Evolutionary conservation across 2,329 filamentous ascomycete genomes (phyloP).

Genomic region (Escovopsis weberi): DNA sequence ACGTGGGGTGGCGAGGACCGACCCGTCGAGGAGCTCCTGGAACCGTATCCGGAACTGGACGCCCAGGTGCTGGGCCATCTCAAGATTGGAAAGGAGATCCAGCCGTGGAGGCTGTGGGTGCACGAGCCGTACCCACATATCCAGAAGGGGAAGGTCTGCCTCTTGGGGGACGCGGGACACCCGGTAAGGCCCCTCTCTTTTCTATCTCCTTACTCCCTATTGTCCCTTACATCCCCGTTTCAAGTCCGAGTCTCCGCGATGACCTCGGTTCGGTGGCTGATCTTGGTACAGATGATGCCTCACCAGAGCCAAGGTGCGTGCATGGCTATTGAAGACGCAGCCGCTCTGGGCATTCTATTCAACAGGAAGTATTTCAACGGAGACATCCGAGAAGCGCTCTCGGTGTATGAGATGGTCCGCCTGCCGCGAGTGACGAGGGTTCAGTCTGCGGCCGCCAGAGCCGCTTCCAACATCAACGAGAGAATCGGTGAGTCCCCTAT

Average conservation of each 20-base stretch:
- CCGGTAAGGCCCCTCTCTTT: conserved; percentile 26
- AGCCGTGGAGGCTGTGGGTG: conserved; percentile 49
- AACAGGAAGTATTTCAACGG: conserved; percentile 30
- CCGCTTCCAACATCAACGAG: conserved; percentile 47
- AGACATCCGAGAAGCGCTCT: conserved; percentile 31
- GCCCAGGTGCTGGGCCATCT: conserved; percentile 41
- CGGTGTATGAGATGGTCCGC: conserved; percentile 37
- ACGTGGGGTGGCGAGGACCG: conserved; percentile 40
- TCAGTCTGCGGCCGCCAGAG: conserved; percentile 41
- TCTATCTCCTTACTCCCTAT: not conserved
- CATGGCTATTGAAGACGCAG: conserved; percentile 54
- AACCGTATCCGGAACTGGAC: conserved; percentile 46
- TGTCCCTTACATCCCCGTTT: not conserved
- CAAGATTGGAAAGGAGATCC: conserved; percentile 45
- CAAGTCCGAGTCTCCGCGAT: too few species aligned
- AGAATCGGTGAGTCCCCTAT: conserved; percentile 32
- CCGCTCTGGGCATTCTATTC: conserved; percentile 47
- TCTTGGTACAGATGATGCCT: conserved; percentile 45
- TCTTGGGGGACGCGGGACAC: conserved; percentile 53
- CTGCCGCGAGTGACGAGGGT: conserved; percentile 40
- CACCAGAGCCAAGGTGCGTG: conserved; percentile 56
- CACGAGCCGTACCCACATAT: conserved; percentile 47
- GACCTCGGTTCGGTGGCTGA: not conserved
- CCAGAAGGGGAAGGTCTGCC: conserved; percentile 33
- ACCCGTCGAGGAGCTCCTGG: conserved; percentile 43